Evolutionary conservation across 2,329 filamentous ascomycete species (phyloP).

Genomic region (Verticillium nonalfalfae): DNA sequence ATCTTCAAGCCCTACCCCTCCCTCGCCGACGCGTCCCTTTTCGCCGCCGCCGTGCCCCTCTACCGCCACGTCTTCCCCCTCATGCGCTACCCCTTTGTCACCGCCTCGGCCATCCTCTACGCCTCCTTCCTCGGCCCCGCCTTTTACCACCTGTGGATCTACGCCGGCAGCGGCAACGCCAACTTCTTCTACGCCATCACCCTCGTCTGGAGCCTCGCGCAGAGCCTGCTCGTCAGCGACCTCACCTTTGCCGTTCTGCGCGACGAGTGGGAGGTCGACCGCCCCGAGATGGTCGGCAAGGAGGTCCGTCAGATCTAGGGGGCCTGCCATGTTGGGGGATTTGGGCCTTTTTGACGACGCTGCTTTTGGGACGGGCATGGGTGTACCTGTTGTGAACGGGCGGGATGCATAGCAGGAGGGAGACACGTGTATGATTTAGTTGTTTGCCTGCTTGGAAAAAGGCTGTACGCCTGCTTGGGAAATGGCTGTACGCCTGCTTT

Average conservation of each 20-base stretch:
- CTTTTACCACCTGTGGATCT: conserved; percentile 97
- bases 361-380: too few species aligned
- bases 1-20: conserved; percentile 98
- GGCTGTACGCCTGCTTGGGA: too few species aligned
- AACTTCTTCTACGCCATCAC: conserved; percentile 99
- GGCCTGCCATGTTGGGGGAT: not conserved
- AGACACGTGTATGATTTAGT: not conserved
- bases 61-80: conserved; percentile 90
- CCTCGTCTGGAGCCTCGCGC: conserved; percentile 90
- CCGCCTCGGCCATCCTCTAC: conserved; percentile 77
- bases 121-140: conserved; percentile 83
- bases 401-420: not conserved
- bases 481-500: too few species aligned
- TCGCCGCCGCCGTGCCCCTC: conserved; percentile 73
- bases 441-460: too few species aligned
- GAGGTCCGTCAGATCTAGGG: conserved; percentile 77
- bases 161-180: conserved; percentile 93
- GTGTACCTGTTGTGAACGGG: not conserved
- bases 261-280: conserved; percentile 89
- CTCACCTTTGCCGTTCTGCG: conserved; percentile 80
- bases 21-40: conserved; percentile 82
- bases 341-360: too few species aligned
- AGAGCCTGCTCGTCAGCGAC: conserved; percentile 83
- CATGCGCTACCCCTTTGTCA: conserved; percentile 87
- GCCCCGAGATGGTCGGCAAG: conserved; percentile 85